These are phyloP conservation scores for Vaccinium darrowii DNA, from an alignment of 148 eudicot species.

Conservation along the genomic window DNA sequence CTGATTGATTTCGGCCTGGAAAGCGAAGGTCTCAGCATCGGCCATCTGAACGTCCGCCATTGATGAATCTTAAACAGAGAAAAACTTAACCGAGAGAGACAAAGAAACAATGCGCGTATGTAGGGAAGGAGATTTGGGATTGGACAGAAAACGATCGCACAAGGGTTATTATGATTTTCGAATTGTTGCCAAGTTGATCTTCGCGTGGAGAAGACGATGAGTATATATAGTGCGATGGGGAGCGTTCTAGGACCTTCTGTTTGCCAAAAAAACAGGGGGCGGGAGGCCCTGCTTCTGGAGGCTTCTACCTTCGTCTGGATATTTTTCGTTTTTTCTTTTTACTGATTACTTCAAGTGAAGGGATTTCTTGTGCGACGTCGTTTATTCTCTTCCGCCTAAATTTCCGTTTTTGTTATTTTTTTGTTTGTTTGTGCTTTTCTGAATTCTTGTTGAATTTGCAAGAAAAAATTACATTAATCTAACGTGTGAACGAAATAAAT, in stretches of 20 bases:
- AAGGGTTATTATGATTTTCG: too few species aligned
- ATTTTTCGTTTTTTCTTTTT: neutral
- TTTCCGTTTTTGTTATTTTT: too few species aligned
- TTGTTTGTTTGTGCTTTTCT: too few species aligned
- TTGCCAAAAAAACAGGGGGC: neutral
- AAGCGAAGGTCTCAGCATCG: slow-evolving; percentile 78
- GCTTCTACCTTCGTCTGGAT: slow-evolving; percentile 36
- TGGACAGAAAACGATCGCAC: neutral
- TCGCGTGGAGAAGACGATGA: neutral
- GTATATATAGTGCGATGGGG: neutral
- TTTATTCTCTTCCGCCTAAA: too few species aligned
- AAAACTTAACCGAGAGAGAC: neutral
- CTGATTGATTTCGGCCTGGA: slow-evolving; percentile 90
- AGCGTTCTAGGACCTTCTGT: slow-evolving; percentile 23
- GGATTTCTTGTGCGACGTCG: too few species aligned
- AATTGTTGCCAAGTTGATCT: neutral
- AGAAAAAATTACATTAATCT: too few species aligned
- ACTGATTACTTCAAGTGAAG: neutral
- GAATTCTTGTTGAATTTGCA: too few species aligned
- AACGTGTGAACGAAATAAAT: too few species aligned
- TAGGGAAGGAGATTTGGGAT: slow-evolving; percentile 2
- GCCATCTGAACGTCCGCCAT: slow-evolving; percentile 74
- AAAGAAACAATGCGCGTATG: neutral
- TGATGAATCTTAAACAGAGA: neutral
- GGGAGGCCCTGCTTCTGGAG: slow-evolving; percentile 29